Conservation (phyloP, 495 filamentous ascomycete species). For the Trichoderma reesei region DNA sequence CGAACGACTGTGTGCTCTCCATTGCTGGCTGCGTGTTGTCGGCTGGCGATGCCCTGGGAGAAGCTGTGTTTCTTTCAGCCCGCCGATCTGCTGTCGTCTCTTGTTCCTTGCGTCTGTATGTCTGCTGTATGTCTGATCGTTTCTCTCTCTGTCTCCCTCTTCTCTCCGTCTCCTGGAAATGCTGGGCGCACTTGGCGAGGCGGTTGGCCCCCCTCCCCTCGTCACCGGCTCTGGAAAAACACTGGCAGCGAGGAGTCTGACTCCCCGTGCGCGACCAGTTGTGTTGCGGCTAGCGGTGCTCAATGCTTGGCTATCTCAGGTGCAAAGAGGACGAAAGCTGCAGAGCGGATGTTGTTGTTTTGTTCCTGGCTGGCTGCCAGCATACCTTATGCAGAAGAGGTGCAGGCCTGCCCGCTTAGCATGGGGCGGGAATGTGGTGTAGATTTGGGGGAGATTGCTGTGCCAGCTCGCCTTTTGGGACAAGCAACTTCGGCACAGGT, state of each 20-base stretch:
- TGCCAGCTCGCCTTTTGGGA: background rate
- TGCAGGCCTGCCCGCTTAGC: background rate
- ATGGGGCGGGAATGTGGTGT: background rate
- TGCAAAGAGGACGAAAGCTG: background rate
- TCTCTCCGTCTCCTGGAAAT: background rate
- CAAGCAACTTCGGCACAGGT: background rate
- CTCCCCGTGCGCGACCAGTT: background rate
- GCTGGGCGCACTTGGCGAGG: background rate
- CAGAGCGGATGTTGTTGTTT: background rate
- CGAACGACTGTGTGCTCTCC: constrained; percentile 32
- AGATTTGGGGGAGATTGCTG: background rate
- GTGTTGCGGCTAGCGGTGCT: background rate
- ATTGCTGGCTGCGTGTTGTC: constrained; percentile 21
- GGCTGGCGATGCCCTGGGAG: background rate
- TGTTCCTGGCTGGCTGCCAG: background rate
- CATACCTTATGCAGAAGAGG: background rate
- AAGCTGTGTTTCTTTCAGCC: background rate
- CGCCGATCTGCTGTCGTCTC: no score
- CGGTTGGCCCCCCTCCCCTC: background rate
- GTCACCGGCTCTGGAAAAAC: constrained; percentile 5
- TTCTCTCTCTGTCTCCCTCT: background rate
- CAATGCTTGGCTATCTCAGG: background rate
- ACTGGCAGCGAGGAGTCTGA: constrained; percentile 2
- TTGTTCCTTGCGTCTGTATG: no score
- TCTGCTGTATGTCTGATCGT: no score